A percentile compares a stretch with the other conserved stretches of the same genome.
Evolutionary conservation across 2,329 filamentous ascomycete species (phyloP).

Genomic region (Sporothrix humicola): DNA sequence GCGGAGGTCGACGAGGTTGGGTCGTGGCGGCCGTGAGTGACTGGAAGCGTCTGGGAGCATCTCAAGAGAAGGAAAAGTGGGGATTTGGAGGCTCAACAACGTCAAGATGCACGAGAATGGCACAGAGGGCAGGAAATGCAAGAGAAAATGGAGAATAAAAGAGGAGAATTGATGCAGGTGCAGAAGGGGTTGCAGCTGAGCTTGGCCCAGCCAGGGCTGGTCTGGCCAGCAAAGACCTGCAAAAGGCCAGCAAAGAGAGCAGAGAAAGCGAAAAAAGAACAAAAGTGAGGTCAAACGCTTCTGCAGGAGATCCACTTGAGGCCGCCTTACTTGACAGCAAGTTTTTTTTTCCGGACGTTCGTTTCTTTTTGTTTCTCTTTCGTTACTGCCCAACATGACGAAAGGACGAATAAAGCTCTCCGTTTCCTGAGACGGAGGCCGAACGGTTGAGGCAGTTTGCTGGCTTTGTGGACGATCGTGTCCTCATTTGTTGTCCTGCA

Average conservation of each 20-base stretch:
- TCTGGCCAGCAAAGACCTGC: conserved; percentile 5
- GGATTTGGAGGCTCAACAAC: conserved; percentile 16
- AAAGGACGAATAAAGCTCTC: neutral
- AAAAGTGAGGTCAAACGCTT: conserved; percentile 2
- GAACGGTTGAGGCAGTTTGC: neutral
- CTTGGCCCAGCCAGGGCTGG: neutral
- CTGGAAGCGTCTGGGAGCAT: neutral
- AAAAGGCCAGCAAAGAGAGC: conserved; percentile 1
- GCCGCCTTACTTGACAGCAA: conserved; percentile 1
- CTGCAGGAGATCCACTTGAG: conserved; percentile 13
- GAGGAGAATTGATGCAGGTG: neutral
- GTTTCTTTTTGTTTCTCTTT: conserved; percentile 1
- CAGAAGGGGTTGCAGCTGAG: neutral
- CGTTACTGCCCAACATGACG: neutral
- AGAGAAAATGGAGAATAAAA: neutral
- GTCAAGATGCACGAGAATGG: neutral
- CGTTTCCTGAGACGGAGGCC: conserved; percentile 10
- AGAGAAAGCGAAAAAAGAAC: neutral
- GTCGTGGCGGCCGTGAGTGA: neutral
- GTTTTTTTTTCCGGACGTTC: neutral
- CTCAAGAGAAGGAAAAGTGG: conserved; percentile 1
- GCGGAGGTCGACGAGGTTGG: conserved; percentile 4
- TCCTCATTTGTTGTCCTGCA: conserved; percentile 9
- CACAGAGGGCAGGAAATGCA: neutral
- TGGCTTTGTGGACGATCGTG: neutral